phyloP scores from a whole-genome alignment of 345 rosid species.

The Litchi chinensis region DNA sequence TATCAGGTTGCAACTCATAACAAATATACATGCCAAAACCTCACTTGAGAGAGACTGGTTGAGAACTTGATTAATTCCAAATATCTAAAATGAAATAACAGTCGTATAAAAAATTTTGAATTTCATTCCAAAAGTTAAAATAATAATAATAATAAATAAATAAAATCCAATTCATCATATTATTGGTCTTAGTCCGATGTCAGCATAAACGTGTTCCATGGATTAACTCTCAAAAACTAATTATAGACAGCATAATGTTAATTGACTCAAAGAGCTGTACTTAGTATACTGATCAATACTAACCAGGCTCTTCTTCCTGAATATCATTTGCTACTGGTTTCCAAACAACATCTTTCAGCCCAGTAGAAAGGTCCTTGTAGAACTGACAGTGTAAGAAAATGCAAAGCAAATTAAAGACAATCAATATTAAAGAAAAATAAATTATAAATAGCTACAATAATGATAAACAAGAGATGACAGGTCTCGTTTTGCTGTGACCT shows the following conservation, averaged over 20 bases:
- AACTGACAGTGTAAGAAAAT: constrained; percentile 54
- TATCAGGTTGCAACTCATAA: background rate
- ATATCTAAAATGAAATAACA: background rate
- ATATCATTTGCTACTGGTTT: constrained; percentile 61
- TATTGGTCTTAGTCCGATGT: too few species aligned
- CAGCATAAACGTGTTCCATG: background rate
- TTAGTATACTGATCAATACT: constrained; percentile 2
- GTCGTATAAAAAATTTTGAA: background rate
- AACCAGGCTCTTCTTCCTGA: constrained; percentile 41
- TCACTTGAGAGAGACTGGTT: background rate
- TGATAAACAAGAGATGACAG: background rate
- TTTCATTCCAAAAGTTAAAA: background rate
- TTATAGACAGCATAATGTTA: background rate
- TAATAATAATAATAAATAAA: too few species aligned
- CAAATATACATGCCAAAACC: background rate
- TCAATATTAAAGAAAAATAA: background rate
- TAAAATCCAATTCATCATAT: background rate
- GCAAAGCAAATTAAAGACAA: constrained; percentile 9
- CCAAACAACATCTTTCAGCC: constrained; percentile 97
- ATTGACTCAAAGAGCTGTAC: background rate
- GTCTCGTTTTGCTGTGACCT: background rate
- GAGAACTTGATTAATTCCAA: background rate
- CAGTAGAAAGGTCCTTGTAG: constrained; percentile 79
- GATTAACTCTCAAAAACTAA: background rate
- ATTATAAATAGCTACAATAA: background rate